These are phyloP conservation scores for Paracorniculantispora psalliotae DNA, from an alignment of 2,329 filamentous ascomycete genomes.

Conservation along the genomic window DNA sequence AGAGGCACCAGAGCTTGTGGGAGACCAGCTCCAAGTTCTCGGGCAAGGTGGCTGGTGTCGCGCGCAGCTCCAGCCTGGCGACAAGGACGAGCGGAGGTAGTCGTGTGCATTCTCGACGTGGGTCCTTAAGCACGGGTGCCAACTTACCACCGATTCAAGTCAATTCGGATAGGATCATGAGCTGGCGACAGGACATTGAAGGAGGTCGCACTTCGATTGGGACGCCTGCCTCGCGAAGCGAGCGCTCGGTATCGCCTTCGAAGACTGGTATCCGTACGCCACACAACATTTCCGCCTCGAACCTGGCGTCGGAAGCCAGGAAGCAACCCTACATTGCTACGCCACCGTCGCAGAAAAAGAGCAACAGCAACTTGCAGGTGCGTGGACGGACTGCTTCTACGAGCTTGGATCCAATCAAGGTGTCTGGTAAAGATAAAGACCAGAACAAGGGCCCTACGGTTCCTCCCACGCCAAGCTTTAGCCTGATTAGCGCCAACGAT, in stretches of 20 bases:
- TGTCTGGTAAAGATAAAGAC: slow-evolving; percentile 21
- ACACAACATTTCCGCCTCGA: slow-evolving; percentile 32
- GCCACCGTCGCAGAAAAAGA: slow-evolving; percentile 19
- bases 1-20: slow-evolving; percentile 72
- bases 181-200: slow-evolving; percentile 71
- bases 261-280: slow-evolving; percentile 36
- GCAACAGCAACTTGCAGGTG: slow-evolving; percentile 1
- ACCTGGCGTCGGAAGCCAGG: slow-evolving; percentile 42
- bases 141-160: slow-evolving; percentile 27
- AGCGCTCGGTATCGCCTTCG: slow-evolving; percentile 52
- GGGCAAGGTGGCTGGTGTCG: slow-evolving; percentile 58
- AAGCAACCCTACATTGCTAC: slow-evolving; percentile 37
- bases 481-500: slow-evolving; percentile 34
- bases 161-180: slow-evolving; percentile 71
- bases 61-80: slow-evolving; percentile 51
- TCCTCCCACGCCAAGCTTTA: slow-evolving; percentile 54
- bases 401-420: background rate
- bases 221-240: slow-evolving; percentile 39
- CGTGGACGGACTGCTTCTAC: background rate
- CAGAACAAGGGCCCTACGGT: slow-evolving; percentile 25
- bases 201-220: slow-evolving; percentile 35
- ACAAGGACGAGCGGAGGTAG: slow-evolving; percentile 47
- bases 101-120: slow-evolving; percentile 45
- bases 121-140: slow-evolving; percentile 43
- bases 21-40: slow-evolving; percentile 75